Evolutionary conservation across 148 eudicot species (phyloP), one percentile per base, ranked within the genome.

Genomic region (Cornus florida): DNA sequence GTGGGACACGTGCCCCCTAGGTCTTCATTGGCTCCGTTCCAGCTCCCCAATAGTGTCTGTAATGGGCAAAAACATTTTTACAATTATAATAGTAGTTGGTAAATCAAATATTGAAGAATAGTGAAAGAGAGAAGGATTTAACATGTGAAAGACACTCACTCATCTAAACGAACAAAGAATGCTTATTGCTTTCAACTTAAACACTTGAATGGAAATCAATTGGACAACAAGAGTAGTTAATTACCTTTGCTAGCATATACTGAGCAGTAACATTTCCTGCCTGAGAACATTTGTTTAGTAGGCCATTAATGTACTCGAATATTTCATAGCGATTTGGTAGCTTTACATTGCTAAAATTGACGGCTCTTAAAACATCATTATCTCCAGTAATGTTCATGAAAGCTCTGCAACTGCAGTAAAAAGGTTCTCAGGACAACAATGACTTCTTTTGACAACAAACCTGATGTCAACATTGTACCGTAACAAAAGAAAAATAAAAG

Each of bases 211-310:
- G 14, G 33, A 69, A 10, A 32, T 35, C 20, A 69, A 35, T 69
- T 32, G n/a, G 39, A 56, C 10, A n/a, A 43, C 66, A 19, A 35
- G 50, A 31, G 12, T 2, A 35, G 31, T 35, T 50, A 16, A 7
- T 24, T 77, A 77, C 79, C 79, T 77, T 77, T 31, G 62, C 72
- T 28, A 77, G 38, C 62, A 67, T 67, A 23, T 10, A 46, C 64
- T 43, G 72, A 17, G 79, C 66, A 28, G 53, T 28, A 9, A 28
- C 12, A 48, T 68, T 46, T 23, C 79, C 79, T 12, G 73, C 73
- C 8, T 48, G 43, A 46, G 72, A 65, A 48, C 73, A 77, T 46
- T 20, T 77, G 23, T 0, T 68, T 41, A 77, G 19, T 35, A 77
- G 14, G 9, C 79, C 79, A 77, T 68, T 28, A 9, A 31, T 43